phyloP scores from a whole-genome alignment of 805 yeast genomes.

The Maudiozyma pseudohumilis region DNA sequence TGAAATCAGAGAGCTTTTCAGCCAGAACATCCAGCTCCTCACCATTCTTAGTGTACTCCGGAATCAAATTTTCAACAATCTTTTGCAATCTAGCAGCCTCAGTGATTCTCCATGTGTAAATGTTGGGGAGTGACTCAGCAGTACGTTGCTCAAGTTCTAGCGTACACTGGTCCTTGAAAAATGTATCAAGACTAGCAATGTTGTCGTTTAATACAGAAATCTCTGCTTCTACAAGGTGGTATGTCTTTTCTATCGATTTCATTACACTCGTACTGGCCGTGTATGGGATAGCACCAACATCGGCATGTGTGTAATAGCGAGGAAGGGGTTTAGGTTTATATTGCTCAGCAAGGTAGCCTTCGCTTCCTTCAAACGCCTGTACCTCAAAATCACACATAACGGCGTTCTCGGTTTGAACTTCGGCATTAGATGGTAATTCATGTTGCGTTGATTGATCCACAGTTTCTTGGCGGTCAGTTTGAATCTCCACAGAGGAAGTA shows the following conservation, averaged over 20 bases:
- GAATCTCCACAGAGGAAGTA: neutral
- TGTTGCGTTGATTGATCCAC: conserved; percentile 14
- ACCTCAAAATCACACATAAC: conserved; percentile 7
- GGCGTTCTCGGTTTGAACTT: conserved; percentile 3
- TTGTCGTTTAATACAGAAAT: conserved; percentile 27
- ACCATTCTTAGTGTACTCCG: neutral
- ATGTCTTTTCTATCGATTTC: conserved; percentile 20
- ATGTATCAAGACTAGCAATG: conserved; percentile 16
- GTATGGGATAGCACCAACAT: conserved; percentile 6
- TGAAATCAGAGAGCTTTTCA: conserved; percentile 3
- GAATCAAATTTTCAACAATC: conserved; percentile 4
- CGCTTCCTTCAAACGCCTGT: conserved; percentile 29
- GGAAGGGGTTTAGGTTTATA: conserved; percentile 15
- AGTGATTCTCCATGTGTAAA: conserved; percentile 32
- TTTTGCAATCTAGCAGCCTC: conserved; percentile 18
- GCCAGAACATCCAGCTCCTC: conserved; percentile 2
- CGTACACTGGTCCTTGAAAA: conserved; percentile 29
- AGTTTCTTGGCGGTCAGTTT: conserved; percentile 10
- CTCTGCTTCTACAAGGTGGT: conserved; percentile 26
- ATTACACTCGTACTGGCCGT: conserved; percentile 11
- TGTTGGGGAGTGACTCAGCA: conserved; percentile 17
- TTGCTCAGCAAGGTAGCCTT: conserved; percentile 22
- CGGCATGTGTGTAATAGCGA: conserved; percentile 18
- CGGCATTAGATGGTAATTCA: neutral
- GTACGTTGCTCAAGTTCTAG: conserved; percentile 20